Percentiles rank a stretch among this genome's conserved stretches.
phyloP scores from a whole-genome alignment of 169 alveolate species.

The Plasmodium adleri region DNA sequence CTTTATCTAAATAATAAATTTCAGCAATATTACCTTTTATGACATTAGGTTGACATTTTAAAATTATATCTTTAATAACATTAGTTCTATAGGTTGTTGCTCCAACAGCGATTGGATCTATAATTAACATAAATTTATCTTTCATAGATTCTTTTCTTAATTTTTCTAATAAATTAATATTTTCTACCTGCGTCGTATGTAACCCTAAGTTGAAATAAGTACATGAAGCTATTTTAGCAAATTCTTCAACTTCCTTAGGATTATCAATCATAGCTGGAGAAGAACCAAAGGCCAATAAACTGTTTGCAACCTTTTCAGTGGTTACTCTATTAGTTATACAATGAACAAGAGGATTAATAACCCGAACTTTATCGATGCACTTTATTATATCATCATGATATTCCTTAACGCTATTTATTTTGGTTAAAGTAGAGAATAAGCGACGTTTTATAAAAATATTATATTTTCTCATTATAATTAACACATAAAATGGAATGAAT shows the following conservation, averaged over 20 bases:
- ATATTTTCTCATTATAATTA: conserved; percentile 12
- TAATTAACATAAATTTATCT: conserved; percentile 30
- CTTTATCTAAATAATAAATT: conserved; percentile 64
- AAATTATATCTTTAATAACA: conserved; percentile 37
- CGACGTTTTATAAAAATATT: conserved; percentile 5
- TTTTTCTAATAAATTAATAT: conserved; percentile 38
- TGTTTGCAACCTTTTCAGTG: conserved; percentile 70
- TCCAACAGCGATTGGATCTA: conserved; percentile 76
- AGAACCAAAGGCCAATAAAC: conserved; percentile 64
- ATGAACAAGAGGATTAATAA: conserved; percentile 50
- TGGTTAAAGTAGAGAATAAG: conserved; percentile 33
- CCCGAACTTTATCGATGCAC: conserved; percentile 34
- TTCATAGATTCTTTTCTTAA: conserved; percentile 40
- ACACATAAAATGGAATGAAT: not conserved
- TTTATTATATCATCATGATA: conserved; percentile 70
- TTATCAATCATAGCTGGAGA: conserved; percentile 77
- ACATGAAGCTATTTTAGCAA: conserved; percentile 39
- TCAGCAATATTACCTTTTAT: conserved; percentile 74
- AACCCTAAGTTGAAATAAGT: conserved; percentile 56
- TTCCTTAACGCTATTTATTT: conserved; percentile 27
- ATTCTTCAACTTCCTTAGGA: conserved; percentile 66
- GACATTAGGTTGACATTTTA: conserved; percentile 64
- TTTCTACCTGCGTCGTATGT: conserved; percentile 57
- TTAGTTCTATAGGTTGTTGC: conserved; percentile 62
- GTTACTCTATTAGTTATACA: conserved; percentile 72